Percentiles rank a stretch among this genome's conserved stretches.
phyloP scores from a whole-genome alignment of 495 filamentous ascomycete species.

The Bacidia gigantensis region DNA sequence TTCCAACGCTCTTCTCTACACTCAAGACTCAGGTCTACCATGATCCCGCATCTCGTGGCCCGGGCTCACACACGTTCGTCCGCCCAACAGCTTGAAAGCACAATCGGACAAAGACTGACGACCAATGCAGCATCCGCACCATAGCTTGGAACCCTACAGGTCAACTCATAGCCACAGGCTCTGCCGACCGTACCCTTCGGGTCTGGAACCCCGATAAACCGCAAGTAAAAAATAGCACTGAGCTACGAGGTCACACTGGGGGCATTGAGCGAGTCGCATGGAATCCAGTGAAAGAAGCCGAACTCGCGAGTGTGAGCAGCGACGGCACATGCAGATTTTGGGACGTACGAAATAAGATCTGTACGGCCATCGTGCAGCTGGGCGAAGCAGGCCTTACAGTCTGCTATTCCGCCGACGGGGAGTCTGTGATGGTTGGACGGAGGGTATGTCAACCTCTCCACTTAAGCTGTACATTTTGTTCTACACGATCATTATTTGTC shows the following conservation, averaged over 20 bases:
- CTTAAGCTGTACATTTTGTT: too few species aligned
- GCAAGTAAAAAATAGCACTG: conserved; percentile 67
- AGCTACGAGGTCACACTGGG: conserved; percentile 66
- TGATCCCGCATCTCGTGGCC: conserved; percentile 39
- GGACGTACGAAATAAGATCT: conserved; percentile 76
- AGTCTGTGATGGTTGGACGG: conserved; percentile 65
- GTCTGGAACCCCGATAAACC: conserved; percentile 88
- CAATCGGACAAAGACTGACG: neutral
- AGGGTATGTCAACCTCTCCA: too few species aligned
- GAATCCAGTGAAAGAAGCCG: conserved; percentile 76
- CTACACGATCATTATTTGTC: too few species aligned
- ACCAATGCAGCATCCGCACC: conserved; percentile 41
- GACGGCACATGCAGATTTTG: conserved; percentile 85
- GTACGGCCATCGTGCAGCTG: conserved; percentile 66
- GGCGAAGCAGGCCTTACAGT: conserved; percentile 71
- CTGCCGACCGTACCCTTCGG: conserved; percentile 65
- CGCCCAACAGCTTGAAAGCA: neutral
- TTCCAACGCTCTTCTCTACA: conserved; percentile 40
- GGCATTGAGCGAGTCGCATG: conserved; percentile 78
- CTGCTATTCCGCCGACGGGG: conserved; percentile 81
- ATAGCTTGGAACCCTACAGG: conserved; percentile 86
- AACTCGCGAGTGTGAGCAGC: conserved; percentile 69
- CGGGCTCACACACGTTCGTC: conserved; percentile 41
- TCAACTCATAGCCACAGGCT: conserved; percentile 73
- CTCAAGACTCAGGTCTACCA: conserved; percentile 50